phyloP scores from a whole-genome alignment of 805 yeast genomes.

The Ogataea methanolica region DNA sequence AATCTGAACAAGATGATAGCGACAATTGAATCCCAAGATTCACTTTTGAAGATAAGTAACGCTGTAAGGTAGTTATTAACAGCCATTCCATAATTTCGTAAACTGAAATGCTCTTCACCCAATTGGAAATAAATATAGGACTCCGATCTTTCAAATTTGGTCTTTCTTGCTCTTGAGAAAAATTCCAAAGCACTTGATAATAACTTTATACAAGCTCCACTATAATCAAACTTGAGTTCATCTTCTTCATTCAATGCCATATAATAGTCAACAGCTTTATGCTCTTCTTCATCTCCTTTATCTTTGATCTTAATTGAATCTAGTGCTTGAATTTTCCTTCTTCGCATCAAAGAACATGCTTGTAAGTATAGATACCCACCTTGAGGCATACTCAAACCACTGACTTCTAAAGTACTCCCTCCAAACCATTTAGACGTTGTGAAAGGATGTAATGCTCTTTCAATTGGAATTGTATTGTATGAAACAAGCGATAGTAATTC shows the following conservation, averaged over 20 bases:
- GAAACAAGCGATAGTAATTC: constrained; percentile 51
- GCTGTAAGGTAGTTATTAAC: constrained; percentile 37
- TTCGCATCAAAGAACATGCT: constrained; percentile 30
- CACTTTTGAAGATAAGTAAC: constrained; percentile 33
- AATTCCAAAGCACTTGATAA: constrained; percentile 34
- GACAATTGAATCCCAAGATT: constrained; percentile 36
- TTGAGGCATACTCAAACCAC: constrained; percentile 35
- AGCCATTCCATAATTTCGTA: constrained; percentile 35
- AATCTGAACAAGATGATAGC: constrained; percentile 33
- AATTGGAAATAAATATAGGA: constrained; percentile 44
- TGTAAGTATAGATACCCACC: constrained; percentile 39
- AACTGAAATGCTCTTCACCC: constrained; percentile 41
- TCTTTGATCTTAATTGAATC: neutral
- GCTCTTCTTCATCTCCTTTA: neutral
- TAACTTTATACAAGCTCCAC: constrained; percentile 21
- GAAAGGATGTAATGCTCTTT: constrained; percentile 30
- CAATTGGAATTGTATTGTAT: constrained; percentile 33
- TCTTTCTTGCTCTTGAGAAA: constrained; percentile 31
- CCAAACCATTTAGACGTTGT: constrained; percentile 20
- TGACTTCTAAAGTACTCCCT: constrained; percentile 7
- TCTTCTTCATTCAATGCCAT: constrained; percentile 22
- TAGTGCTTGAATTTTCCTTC: constrained; percentile 18
- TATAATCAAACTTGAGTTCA: constrained; percentile 19
- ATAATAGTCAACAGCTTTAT: constrained; percentile 20
- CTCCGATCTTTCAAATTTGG: constrained; percentile 35